Evolutionary conservation across 2,329 filamentous ascomycete genomes (phyloP), one percentile per base, ranked within the genome.

Genomic region (Colletotrichum falcatum): DNA sequence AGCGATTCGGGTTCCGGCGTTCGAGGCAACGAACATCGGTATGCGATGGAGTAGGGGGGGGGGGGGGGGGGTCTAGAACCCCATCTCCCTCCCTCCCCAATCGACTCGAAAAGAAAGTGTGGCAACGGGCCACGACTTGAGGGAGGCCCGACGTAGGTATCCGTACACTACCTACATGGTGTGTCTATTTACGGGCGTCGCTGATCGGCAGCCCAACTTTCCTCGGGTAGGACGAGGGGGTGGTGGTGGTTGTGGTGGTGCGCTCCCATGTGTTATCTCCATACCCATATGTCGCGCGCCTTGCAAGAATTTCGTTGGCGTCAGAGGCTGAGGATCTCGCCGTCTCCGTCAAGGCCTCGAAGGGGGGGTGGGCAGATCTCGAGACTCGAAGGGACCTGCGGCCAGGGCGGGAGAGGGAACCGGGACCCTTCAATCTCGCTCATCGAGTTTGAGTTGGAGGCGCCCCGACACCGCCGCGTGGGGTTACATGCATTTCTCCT

Each of bases 401-500:
- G 26, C 44, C 62, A 48, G 37, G 35, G 56, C 23, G 51, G 56
- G 44, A 42, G 58, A 35, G 30, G 37, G 49, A 58, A 58, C 53
- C 58, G 56, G 44, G 63, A 58, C 67, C 51, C 37, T 39, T 51
- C 58, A 51, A 56, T 53, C 39, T 61, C 58, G 35, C 58, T 62
- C 63, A 59, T 66, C 59, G 58, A 62, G 44, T 46, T 35, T 59
- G 51, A 62, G 51, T 53, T 33, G n/a, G 42, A 61, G 7, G 49
- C 56, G 46, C 35, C 28, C n/a, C 48, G 49, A 39, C 51, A 33
- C 44, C 44, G 44, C 67, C 51, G 56, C 23, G 67, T 70, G 61
- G 63, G 67, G 67, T 70, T 67, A 51, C 67, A 70, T 70, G 61
- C 67, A 67, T 67, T 37, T 44, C 23, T 56, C 63, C 44, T 37